Base-by-base conservation (phyloP, 2,329 filamentous ascomycete species). In the Dothidotthia symphoricarpi region DNA sequence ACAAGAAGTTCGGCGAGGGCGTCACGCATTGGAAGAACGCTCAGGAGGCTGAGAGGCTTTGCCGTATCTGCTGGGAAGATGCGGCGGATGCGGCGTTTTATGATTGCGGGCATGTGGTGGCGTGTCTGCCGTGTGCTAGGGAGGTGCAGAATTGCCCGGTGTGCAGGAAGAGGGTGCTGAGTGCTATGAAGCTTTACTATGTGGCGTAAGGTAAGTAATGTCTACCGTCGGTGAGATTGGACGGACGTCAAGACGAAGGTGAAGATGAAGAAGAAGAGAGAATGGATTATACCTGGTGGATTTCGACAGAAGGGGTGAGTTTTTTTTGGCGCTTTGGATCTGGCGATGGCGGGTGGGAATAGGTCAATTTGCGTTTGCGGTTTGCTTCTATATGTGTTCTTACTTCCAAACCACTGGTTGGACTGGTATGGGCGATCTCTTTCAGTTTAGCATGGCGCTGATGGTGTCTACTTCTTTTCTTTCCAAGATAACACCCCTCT, bases 51-150 rank as follows among this genome's bases (percentile, higher is more conserved):
- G 73, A 76, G 60, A 70, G 75, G 30, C 57, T 77, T 5, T 83
- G 80, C 56, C 72, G 77, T 39, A 82, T 83, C 40, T 83, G 80
- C 67, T 83, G 77, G 61, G 73, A 76, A n/a, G 73, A 75, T 29
- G 74, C 75, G 28, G 76, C 79, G 36, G 76, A 80, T 43, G 75
- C 78, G 4, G 71, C 79, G 6, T 82, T 83, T 57, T 79, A 78
- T 49, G 77, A 80, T 46, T 83, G 80, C 47, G 80, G 80, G 0
- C 80, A 83, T 53, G 76, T 83, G 13, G 75, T 80, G 30, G 75
- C 79, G 3, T 83, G 80, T 47, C 64, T 78, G 40, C 66, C 66
- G n/a, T 83, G 80, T 53, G 80, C 80, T 10, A 70, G 70, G 34
- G 72, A 77, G 54, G 73, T 83, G 19, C 76, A 80, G 38, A 69